phyloP scores from a whole-genome alignment of 1,139 yeast genomes.

The Candida pseudoviswanathii region DNA sequence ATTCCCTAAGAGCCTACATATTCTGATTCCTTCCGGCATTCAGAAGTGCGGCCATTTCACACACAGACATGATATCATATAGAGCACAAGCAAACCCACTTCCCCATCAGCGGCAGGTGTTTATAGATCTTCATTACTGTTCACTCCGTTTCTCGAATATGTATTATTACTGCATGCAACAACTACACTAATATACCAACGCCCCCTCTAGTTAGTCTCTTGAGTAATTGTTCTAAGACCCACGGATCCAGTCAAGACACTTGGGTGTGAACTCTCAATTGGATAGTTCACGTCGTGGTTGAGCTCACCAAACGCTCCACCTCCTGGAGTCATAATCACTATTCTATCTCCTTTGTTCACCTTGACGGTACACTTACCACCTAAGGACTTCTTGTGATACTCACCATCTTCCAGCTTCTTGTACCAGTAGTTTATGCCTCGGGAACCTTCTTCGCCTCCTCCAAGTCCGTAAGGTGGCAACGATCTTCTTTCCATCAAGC shows the following conservation, averaged over 20 bases:
- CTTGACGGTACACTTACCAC: constrained; percentile 46
- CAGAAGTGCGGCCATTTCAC: no score
- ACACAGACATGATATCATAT: no score
- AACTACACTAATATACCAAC: no score
- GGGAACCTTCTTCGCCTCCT: constrained; percentile 42
- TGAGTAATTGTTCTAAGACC: constrained; percentile 36
- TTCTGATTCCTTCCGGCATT: no score
- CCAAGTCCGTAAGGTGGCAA: constrained; percentile 48
- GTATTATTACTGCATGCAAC: no score
- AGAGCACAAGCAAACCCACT: no score
- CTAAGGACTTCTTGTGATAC: constrained; percentile 34
- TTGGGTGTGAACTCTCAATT: constrained; percentile 25
- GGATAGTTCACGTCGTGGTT: constrained; percentile 23
- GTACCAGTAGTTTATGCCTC: constrained; percentile 46
- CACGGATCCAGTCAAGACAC: constrained; percentile 39
- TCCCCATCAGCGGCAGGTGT: no score
- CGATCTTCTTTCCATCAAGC: constrained; percentile 49
- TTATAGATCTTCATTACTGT: no score
- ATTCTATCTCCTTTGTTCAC: constrained; percentile 45
- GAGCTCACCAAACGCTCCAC: constrained; percentile 47
- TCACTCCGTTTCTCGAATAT: no score
- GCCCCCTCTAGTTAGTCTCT: constrained; percentile 30
- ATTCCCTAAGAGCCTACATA: no score
- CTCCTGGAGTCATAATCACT: constrained; percentile 48
- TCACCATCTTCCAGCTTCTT: constrained; percentile 24